These are phyloP conservation scores for Leishmania tropica DNA, from an alignment of 208 protist species.

Conservation along the genomic window DNA sequence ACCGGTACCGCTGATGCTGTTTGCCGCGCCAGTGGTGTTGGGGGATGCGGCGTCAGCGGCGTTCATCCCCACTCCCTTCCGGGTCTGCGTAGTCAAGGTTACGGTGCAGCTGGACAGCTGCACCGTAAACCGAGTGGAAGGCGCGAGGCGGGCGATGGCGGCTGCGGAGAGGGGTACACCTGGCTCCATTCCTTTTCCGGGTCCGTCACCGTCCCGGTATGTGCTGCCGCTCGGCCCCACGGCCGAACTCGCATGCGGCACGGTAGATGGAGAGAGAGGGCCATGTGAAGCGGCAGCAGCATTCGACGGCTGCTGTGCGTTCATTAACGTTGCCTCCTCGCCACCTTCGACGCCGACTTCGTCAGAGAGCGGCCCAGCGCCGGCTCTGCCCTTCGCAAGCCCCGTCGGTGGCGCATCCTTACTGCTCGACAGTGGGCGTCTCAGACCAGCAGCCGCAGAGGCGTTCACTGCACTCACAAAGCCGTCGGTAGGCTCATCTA, in stretches of 20 bases:
- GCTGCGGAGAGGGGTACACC: conserved; percentile 15
- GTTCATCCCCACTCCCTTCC: neutral
- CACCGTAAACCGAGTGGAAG: conserved; percentile 19
- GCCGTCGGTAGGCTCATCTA: neutral
- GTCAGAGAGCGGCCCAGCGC: neutral
- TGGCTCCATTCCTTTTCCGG: neutral
- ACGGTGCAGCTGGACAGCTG: conserved; percentile 18
- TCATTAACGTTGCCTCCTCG: neutral
- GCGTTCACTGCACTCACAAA: neutral
- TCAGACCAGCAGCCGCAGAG: neutral
- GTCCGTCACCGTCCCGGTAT: neutral
- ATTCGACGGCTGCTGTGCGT: neutral
- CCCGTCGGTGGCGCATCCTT: neutral
- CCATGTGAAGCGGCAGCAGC: neutral
- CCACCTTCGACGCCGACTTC: neutral
- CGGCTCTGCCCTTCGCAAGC: neutral
- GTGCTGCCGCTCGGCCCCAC: neutral
- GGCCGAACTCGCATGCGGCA: neutral
- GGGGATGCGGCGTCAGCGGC: neutral
- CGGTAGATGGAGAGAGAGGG: neutral
- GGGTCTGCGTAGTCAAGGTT: neutral
- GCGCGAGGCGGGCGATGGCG: conserved; percentile 16
- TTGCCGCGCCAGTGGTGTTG: neutral
- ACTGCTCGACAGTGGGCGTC: neutral
- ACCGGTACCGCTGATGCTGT: neutral